Evolutionary conservation across 2,329 filamentous ascomycete species (phyloP), one percentile per base, ranked within the genome.

Genomic region (Escovopsis weberi): DNA sequence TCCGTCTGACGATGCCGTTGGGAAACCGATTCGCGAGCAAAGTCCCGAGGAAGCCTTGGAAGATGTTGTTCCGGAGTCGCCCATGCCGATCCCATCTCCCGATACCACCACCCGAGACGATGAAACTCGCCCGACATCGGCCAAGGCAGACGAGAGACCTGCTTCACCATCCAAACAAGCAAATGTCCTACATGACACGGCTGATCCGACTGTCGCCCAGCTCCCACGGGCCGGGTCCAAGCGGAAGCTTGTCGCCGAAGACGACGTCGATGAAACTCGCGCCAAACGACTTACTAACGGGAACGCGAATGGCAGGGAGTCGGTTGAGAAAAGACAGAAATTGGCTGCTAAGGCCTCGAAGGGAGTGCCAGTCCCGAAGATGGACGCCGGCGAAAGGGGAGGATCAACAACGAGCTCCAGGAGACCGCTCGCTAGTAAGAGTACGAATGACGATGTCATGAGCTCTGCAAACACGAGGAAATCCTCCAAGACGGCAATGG

Each of bases 371-470:
- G 56, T 53, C 32, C 57, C 60, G 42, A 63, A 61, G 42, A 67
- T 63, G 43, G 67, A 70, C n/a, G 50, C 50, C 4, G 57, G 57
- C 40, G 58, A 63, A 38, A 58, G 53, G 38, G 47, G 54, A 8
- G 52, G 54, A n/a, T 46, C 51, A 1, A 45, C 49, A 6, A 51
- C 54, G 10, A 53, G 55, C 19, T 48, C 56, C 33, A 67, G 74
- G 40, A 71, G 66, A 44, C 69, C 74, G 1, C 59, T 78, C 10
- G 61, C 67, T 7, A 62, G 64, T 38, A 81, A 80, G 59, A 80
- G 64, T 58, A 70, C 72, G 12, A 80, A 80, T 51, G 67, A 75
- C 43, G 69, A 74, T 49, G 53, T 81, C 37, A 11, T 32, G 28
- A 62, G 64, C 28, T 79, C 78, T 2, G 76, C 76, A 0, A 74